Conservation (phyloP, 257 asterid genomes). For the Verbascum thapsus region DNA sequence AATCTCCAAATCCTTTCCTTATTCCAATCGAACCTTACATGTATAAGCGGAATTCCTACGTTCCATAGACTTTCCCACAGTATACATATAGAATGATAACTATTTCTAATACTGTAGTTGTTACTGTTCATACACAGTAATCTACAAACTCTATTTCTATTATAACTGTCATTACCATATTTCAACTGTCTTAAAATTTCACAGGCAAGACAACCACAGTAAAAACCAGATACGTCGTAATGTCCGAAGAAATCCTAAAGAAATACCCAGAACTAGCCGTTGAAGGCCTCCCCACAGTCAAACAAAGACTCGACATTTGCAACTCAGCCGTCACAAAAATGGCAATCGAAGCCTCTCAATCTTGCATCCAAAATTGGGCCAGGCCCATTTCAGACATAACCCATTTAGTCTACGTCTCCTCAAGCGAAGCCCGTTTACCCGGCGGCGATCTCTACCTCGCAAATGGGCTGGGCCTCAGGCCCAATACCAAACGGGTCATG, state of each 20-base stretch:
- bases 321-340: constrained; percentile 85
- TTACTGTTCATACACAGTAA: no score
- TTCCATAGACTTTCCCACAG: no score
- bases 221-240: constrained; percentile 87
- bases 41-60: no score
- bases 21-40: no score
- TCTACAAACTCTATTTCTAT: no score
- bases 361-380: constrained; percentile 85
- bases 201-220: constrained; percentile 96
- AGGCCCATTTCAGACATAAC: constrained; percentile 71
- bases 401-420: constrained; percentile 89
- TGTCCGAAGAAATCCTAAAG: constrained; percentile 87
- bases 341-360: constrained; percentile 85
- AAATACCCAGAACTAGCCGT: constrained; percentile 84
- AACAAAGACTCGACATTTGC: constrained; percentile 82
- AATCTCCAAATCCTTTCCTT: no score
- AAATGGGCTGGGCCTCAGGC: constrained; percentile 75
- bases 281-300: constrained; percentile 85
- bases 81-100: no score
- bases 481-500: constrained; percentile 64
- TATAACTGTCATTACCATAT: no score
- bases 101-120: no score
- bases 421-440: constrained; percentile 90
- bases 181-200: neutral
- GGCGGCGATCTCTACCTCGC: constrained; percentile 96